Base-by-base conservation (phyloP, 352 stramenopile species). In the Thraustochytrium striatum region DNA sequence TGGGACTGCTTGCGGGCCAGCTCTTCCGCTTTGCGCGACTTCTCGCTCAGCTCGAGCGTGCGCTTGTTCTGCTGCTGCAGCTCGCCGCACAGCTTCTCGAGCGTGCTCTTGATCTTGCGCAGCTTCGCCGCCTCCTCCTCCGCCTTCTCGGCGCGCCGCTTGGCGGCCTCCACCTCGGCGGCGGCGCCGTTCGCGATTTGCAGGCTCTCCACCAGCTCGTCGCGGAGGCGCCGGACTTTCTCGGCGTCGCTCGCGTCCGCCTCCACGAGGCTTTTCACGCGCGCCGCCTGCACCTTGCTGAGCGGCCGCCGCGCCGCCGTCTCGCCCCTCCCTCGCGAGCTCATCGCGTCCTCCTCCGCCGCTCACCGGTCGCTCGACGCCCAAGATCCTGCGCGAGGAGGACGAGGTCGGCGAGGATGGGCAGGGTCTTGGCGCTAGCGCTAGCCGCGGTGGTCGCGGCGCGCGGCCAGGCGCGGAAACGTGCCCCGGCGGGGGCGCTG, bases 41-140 rank as follows among this genome's bases (percentile, higher is more conserved):
- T 16, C 25, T 72, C 36, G 13, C 19, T 7, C 30, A 43, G 21
- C n/a, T 39, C 65, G 21, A 68, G 36, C 2, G 38, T 30, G 9
- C 21, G 41, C 52, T 75, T 75, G 39, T 75, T 75, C 8, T 68
- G 65, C 30, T 30, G 30, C 65, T 75, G 44, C 8, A 75, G 65
- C n/a, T 75, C 65, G 1, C 65, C 3, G 32, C 65, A 75, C 1
- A 75, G 52, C 32, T 30, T 38, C 39, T 75, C 65, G 52, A 68
- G 47, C 21, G 30, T 30, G 32, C n/a, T 44, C 3, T 61, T 72
- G 7, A 75, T 5, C 65, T 75, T 33, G 33, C 16, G 1, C 58
- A 47, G 38, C 11, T 5, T 69, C 25, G 33, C 3, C 13, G 19
- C 3, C 2, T 69, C 58, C 58, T 69, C 33, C 25, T 50, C 55